These are phyloP conservation scores for Didymella glomerata DNA, from an alignment of 2,329 filamentous ascomycete species.

Conservation along the genomic window DNA sequence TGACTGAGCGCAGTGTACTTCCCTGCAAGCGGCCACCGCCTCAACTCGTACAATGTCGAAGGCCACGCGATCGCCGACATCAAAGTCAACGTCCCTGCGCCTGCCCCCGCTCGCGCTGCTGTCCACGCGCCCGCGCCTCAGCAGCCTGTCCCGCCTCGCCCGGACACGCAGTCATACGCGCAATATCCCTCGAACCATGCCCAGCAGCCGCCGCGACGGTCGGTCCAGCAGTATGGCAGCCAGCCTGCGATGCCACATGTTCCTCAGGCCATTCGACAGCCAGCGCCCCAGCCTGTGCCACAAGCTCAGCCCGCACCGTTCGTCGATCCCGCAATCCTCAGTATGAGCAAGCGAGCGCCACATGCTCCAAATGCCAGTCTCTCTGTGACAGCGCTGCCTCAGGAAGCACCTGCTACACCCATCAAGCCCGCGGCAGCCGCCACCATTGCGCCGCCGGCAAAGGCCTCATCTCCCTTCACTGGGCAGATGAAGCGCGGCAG, in stretches of 20 bases:
- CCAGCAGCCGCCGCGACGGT: constrained; percentile 20
- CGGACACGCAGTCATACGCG: constrained; percentile 27
- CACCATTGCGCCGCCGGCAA: constrained; percentile 47
- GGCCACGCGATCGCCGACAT: constrained; percentile 67
- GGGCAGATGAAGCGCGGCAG: constrained; percentile 41
- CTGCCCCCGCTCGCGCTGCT: constrained; percentile 1
- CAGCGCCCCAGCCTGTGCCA: constrained; percentile 35
- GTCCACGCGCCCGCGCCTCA: not conserved
- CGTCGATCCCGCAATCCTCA: constrained; percentile 84
- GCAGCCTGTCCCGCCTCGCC: constrained; percentile 29
- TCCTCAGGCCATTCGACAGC: constrained; percentile 21
- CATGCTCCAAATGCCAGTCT: constrained; percentile 19
- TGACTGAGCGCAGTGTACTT: constrained; percentile 57
- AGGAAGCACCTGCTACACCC: constrained; percentile 54
- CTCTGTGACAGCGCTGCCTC: constrained; percentile 35
- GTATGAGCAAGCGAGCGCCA: constrained; percentile 60
- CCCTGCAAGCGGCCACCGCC: constrained; percentile 61
- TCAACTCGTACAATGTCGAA: constrained; percentile 64
- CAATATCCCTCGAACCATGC: constrained; percentile 32
- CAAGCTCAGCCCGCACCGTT: constrained; percentile 59
- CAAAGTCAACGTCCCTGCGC: constrained; percentile 55
- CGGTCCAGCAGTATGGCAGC: constrained; percentile 21
- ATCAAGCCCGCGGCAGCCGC: constrained; percentile 51
- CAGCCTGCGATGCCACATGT: constrained; percentile 24
- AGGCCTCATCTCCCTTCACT: constrained; percentile 51